These are phyloP conservation scores for Tephrocybe sp. DNA, from an alignment of 768 basidiomycete genomes.

Conservation along the genomic window DNA sequence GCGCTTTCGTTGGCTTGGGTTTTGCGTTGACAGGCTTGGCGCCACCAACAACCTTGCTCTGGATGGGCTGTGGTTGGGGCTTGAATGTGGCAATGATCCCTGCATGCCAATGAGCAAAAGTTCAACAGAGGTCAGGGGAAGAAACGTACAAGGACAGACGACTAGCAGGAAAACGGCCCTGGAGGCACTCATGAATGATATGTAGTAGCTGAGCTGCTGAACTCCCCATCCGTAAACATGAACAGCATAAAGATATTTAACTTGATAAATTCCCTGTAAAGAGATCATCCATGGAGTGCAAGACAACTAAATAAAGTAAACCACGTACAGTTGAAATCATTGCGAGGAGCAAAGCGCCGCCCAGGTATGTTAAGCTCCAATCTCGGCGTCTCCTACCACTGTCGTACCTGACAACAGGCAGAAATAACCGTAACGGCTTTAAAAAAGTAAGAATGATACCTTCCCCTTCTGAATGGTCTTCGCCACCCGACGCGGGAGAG, in stretches of 20 bases:
- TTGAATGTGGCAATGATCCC: conserved; percentile 66
- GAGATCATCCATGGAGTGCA: not conserved
- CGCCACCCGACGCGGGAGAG: conserved; percentile 13
- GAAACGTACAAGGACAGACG: conserved; percentile 34
- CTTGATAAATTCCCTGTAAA: conserved; percentile 65
- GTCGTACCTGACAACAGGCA: conserved; percentile 52
- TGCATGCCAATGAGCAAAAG: conserved; percentile 21
- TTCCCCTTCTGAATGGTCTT: conserved; percentile 5
- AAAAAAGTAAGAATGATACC: conserved; percentile 38
- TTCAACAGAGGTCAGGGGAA: not conserved
- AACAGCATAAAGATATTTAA: conserved; percentile 80
- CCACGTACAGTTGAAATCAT: conserved; percentile 63
- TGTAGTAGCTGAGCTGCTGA: conserved; percentile 73
- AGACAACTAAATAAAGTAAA: conserved; percentile 1
- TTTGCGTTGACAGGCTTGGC: conserved; percentile 19
- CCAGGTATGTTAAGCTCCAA: conserved; percentile 79
- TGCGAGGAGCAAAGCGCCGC: conserved; percentile 55
- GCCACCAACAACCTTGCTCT: conserved; percentile 1
- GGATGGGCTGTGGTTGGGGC: conserved; percentile 24
- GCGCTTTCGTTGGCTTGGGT: conserved; percentile 46
- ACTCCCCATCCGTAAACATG: conserved; percentile 72
- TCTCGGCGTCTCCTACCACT: conserved; percentile 50
- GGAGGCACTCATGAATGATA: conserved; percentile 61
- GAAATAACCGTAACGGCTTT: conserved; percentile 68
- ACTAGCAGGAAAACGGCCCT: conserved; percentile 63